A percentile compares a stretch with the other conserved stretches of the same genome.
These are phyloP conservation scores for Pugionium cornutum DNA, from an alignment of 345 rosid genomes.

Conservation along the genomic window DNA sequence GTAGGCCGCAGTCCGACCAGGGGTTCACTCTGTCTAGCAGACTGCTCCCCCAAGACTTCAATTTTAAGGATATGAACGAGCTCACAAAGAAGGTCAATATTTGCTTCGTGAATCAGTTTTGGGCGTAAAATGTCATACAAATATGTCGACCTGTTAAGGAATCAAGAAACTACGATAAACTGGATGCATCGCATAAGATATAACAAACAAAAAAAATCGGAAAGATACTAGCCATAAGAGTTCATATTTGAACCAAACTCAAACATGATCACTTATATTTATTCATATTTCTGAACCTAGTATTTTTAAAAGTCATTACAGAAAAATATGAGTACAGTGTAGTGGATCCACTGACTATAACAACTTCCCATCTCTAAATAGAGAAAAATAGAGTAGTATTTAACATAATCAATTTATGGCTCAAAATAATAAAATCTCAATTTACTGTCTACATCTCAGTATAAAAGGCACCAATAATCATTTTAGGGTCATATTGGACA, in stretches of 20 bases:
- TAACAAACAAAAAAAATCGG: background rate
- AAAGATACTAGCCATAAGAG: too few species aligned
- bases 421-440: too few species aligned
- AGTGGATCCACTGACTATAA: background rate
- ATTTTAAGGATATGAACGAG: conserved; percentile 92
- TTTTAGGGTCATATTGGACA: conserved; percentile 3
- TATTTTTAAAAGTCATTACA: conserved; percentile 4
- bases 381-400: background rate
- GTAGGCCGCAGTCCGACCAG: conserved; percentile 89
- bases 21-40: conserved; percentile 70
- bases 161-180: conserved; percentile 22
- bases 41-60: conserved; percentile 91
- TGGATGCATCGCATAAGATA: conserved; percentile 10
- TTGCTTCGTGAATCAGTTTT: conserved; percentile 84
- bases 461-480: conserved; percentile 1
- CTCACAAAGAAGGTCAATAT: conserved; percentile 90
- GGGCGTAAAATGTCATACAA: conserved; percentile 93
- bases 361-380: background rate
- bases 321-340: conserved; percentile 8
- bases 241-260: too few species aligned
- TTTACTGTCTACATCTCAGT: too few species aligned
- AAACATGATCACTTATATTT: too few species aligned
- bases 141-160: conserved; percentile 70
- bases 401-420: too few species aligned
- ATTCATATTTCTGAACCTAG: conserved; percentile 2